Conservation (phyloP, 441 rosid species). For the Erodium texanum region DNA sequence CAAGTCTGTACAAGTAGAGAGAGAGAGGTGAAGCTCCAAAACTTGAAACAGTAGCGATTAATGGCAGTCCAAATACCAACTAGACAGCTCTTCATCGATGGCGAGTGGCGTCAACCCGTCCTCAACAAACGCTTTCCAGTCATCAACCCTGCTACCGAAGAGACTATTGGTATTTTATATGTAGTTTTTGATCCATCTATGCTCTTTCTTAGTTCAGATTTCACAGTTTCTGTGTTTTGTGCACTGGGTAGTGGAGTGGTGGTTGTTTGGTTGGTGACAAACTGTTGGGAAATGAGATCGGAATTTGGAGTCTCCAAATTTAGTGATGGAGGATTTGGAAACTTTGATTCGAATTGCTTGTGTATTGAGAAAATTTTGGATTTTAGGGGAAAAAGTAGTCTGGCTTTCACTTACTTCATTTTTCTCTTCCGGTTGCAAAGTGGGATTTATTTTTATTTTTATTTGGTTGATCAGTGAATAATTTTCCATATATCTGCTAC, state of each 20-base stretch:
- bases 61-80: constrained; percentile 52
- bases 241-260: too few species aligned
- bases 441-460: neutral
- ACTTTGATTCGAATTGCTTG: neutral
- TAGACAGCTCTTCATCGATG: constrained; percentile 73
- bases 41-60: neutral
- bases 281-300: too few species aligned
- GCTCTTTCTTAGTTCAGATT: neutral
- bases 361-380: neutral
- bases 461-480: too few species aligned
- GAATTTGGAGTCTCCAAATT: too few species aligned
- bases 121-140: constrained; percentile 61
- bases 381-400: neutral
- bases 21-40: neutral
- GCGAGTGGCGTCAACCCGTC: constrained; percentile 73
- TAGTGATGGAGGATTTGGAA: neutral
- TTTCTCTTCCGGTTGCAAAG: neutral
- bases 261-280: too few species aligned
- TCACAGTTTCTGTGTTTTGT: neutral
- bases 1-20: too few species aligned
- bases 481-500: neutral
- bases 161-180: constrained; percentile 48
- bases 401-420: neutral
- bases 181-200: too few species aligned
- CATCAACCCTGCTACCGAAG: constrained; percentile 75